Conservation (phyloP, 169 alveolate species). For the Plasmodium adleri region DNA sequence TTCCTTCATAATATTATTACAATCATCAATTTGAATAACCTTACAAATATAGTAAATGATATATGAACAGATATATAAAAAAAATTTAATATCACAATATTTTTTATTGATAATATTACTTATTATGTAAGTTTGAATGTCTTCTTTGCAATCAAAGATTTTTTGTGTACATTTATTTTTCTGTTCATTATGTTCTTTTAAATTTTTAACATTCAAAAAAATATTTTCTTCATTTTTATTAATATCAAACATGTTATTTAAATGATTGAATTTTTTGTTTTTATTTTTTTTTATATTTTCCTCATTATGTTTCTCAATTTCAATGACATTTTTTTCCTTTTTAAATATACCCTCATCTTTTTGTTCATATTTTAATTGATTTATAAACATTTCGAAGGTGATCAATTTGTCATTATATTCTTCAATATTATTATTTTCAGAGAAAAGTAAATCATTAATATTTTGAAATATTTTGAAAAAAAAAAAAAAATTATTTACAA, state of each 20-base stretch:
- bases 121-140: slow-evolving; percentile 2
- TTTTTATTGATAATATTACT: slow-evolving; percentile 6
- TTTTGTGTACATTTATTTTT: background rate
- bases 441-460: slow-evolving; percentile 16
- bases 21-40: background rate
- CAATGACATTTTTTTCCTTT: background rate
- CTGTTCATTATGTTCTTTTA: background rate
- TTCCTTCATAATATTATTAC: background rate
- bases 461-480: slow-evolving; percentile 16
- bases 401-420: slow-evolving; percentile 8
- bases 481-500: slow-evolving; percentile 30
- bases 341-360: background rate
- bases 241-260: background rate
- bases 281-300: background rate
- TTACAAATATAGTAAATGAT: slow-evolving; percentile 21
- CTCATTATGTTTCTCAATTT: background rate
- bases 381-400: background rate
- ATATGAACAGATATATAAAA: slow-evolving; percentile 49
- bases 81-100: slow-evolving; percentile 40
- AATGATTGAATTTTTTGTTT: background rate
- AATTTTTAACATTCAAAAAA: background rate
- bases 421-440: background rate
- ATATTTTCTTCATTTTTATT: background rate
- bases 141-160: background rate
- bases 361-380: background rate